phyloP scores from a whole-genome alignment of 177 flowering plant genomes.

The Vitis hybrid region DNA sequence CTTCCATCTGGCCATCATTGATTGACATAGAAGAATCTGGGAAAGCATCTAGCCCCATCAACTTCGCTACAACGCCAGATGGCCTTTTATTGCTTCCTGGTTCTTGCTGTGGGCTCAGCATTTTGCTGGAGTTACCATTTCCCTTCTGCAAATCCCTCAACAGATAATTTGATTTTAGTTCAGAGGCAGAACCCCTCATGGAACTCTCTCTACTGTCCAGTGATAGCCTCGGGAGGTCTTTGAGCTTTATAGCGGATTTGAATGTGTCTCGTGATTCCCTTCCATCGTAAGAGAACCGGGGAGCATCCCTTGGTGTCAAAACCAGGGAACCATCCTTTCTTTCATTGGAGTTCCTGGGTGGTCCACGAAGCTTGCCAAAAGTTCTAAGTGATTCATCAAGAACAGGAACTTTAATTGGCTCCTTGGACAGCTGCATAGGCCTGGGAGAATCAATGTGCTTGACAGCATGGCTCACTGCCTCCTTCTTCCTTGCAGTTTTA shows the following conservation, averaged over 20 bases:
- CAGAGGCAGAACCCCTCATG: constrained; percentile 19
- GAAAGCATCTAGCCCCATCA: constrained; percentile 72
- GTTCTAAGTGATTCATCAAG: constrained; percentile 27
- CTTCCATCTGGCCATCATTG: constrained; percentile 20
- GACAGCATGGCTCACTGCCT: constrained; percentile 20
- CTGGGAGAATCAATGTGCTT: constrained; percentile 59
- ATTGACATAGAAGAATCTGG: constrained; percentile 30
- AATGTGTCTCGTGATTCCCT: constrained; percentile 36
- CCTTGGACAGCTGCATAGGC: constrained; percentile 27
- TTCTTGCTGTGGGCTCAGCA: constrained; percentile 26
- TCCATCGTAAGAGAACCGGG: constrained; percentile 67
- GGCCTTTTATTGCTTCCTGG: constrained; percentile 38
- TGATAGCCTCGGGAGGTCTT: constrained; percentile 65
- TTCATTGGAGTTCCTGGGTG: constrained; percentile 16
- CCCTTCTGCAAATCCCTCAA: constrained; percentile 15
- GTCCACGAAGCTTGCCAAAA: constrained; percentile 25
- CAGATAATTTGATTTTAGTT: constrained; percentile 17
- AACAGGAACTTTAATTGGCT: constrained; percentile 14
- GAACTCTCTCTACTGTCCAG: constrained; percentile 53
- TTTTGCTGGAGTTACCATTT: constrained; percentile 10
- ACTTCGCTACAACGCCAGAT: constrained; percentile 55
- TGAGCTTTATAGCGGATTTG: constrained; percentile 36
- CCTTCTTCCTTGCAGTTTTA: constrained; percentile 26
- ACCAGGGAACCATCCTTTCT: constrained; percentile 16
- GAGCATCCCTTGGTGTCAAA: constrained; percentile 27